Evolutionary conservation across 768 basidiomycete species (phyloP).

Genomic region (Russula griseocarnosa): DNA sequence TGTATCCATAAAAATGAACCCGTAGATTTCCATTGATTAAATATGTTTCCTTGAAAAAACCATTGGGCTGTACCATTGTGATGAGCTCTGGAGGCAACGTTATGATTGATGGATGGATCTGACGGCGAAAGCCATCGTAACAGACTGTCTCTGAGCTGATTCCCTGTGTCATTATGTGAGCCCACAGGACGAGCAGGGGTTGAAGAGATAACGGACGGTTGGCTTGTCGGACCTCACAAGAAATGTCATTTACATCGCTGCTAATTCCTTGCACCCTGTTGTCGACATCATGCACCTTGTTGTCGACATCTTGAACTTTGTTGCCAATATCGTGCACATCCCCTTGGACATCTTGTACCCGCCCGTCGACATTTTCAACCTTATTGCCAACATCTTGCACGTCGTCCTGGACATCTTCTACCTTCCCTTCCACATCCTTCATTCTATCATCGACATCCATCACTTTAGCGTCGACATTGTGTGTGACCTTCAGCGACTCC

Average conservation of each 20-base stretch:
- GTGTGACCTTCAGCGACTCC: not conserved
- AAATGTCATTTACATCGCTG: no score
- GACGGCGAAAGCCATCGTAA: not conserved
- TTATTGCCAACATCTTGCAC: not conserved
- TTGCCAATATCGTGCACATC: not conserved
- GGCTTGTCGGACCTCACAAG: no score
- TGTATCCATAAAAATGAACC: not conserved
- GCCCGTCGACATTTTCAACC: not conserved
- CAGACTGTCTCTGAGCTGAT: not conserved
- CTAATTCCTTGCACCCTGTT: no score
- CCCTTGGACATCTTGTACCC: not conserved
- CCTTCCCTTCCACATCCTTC: not conserved
- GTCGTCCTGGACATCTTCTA: not conserved
- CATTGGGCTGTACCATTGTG: not conserved
- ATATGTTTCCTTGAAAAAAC: not conserved
- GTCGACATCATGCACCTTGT: no score
- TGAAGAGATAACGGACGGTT: not conserved
- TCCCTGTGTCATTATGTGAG: not conserved
- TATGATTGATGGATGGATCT: not conserved
- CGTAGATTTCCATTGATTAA: not conserved
- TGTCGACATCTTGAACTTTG: not conserved
- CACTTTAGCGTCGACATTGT: not conserved
- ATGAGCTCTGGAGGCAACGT: not conserved
- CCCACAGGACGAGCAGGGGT: not conserved
- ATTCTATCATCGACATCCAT: no score